A percentile compares a stretch with the other conserved stretches of the same genome.
Conservation (phyloP, 2,329 filamentous ascomycete species). For the Lecanoromycetidae sp. region DNA sequence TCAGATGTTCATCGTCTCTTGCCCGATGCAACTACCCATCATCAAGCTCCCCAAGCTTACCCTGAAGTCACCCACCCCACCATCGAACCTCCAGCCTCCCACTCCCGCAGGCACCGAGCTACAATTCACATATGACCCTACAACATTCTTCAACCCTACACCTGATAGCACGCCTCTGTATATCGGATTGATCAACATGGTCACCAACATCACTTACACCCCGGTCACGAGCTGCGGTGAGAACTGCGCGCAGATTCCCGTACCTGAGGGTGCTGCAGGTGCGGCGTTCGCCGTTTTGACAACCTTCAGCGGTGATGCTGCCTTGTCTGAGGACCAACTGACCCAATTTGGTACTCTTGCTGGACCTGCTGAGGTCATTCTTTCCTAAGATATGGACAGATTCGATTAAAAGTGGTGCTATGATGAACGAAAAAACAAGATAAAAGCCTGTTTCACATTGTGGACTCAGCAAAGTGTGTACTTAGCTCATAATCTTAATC, state of each 20-base stretch:
- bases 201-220: slow-evolving; percentile 18
- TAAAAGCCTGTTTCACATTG: neutral
- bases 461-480: no score
- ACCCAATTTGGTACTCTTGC: slow-evolving; percentile 19
- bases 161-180: slow-evolving; percentile 17
- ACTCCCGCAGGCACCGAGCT: slow-evolving; percentile 18
- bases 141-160: slow-evolving; percentile 17
- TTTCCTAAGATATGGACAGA: slow-evolving; percentile 12
- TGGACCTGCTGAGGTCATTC: slow-evolving; percentile 20
- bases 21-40: slow-evolving; percentile 17
- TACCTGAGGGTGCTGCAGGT: slow-evolving; percentile 19
- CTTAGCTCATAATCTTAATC: no score
- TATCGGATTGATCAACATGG: slow-evolving; percentile 21
- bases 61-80: slow-evolving; percentile 14
- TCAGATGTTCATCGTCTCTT: slow-evolving; percentile 22
- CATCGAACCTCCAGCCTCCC: slow-evolving; percentile 15
- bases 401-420: neutral
- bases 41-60: slow-evolving; percentile 16
- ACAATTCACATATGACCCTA: slow-evolving; percentile 19
- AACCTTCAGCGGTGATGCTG: slow-evolving; percentile 16
- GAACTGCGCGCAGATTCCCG: slow-evolving; percentile 16
- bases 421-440: neutral
- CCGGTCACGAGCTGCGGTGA: slow-evolving; percentile 17
- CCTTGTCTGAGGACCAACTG: slow-evolving; percentile 16
- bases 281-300: slow-evolving; percentile 20